Base-by-base conservation (phyloP, 1,284 basidiomycete species). In the Tetrapyrgos nigripes region DNA sequence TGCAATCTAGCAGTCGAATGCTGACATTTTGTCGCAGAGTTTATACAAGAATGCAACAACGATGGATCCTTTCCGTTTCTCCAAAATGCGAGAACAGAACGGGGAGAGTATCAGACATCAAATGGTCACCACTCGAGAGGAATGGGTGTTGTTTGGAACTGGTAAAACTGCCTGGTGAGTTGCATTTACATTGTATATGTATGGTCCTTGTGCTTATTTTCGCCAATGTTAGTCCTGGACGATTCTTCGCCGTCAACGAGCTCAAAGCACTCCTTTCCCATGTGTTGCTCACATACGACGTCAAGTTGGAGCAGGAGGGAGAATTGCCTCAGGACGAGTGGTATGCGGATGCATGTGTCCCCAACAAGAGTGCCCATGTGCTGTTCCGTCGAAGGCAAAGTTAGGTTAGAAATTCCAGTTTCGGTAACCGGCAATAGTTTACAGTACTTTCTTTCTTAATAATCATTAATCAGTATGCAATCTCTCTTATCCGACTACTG, bases 161-260 rank as follows among this genome's bases (percentile, higher is more conserved):
- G 74, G 75, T 3, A 67, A 57, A 62, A 70, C 73, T 60, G 68
- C 72, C 1, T 76, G 75, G 50, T 52, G 40, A 35, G 50, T 26
- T 14, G 4, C 17, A 14, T 45, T 17, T 13, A n/a, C 17, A 26
- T 37, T 17, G 21, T 29, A 29, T 31, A 3, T 52, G 67, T 19
- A 5, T 24, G 28, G 5, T 45, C 29, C 31, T 21, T 46, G 21
- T 33, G n/a, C n/a, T n/a, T n/a, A n/a, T n/a, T n/a, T n/a, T n/a
- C 48, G 19, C 10, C 23, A 24, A 2, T 2, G 10, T 4, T 35
- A 57, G 57, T 33, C 58, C 58, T 50, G 58, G 58, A 33, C 45
- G 58, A 17, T 59, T 59, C 53, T 59, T 59, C 27, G 58, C 53
- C n/a, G 53, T 59, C 10, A 50, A 49, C n/a, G 58, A 59, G 48